Base-by-base conservation (phyloP, 1,139 yeast genomes). In the Debaryomycetaceae sp. region DNA sequence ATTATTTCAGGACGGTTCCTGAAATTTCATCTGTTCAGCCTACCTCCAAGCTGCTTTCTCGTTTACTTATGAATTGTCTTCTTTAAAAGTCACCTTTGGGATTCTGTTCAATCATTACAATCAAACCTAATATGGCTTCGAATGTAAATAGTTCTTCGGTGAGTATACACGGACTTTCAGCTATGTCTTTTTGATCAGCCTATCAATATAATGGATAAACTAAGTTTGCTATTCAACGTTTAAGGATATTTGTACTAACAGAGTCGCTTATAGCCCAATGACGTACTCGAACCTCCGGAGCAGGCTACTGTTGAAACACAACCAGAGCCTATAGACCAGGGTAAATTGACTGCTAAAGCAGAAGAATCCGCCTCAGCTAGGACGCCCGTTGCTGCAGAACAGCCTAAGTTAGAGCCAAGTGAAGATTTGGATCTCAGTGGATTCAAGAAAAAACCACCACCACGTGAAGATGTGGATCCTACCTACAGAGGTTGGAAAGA, bases 401-500 rank as follows among this genome's bases (percentile, higher is more conserved):
- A 47, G 6, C 36, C 46, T 34, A 53, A 45, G 17, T 48, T 54
- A 35, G 44, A 43, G 8, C 67, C 63, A 7, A 63, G 68, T 48
- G 66, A 59, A 44, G 65, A 68, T 43, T 61, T 58, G 37, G 77
- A 72, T 43, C 48, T 61, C 38, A 41, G 61, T 3, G 59, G 61
- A 22, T 65, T 63, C 39, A 61, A 55, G 26, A 53, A 62, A 5
- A 69, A 70, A 43, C 77, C 77, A 1, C 68, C 70, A 1, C 75
- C 78, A 30, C 71, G 92, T 57, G 61, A 67, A 35, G 62, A 82
- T 1, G 78, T 72, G 6, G 80, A 77, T 22, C 86, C 92, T 1
- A 74, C 89, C 0, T 82, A 75, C 55, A 73, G 88, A 42, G 98
- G 98, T 16, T 91, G 98, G 98, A 87, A 83, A 58, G 96, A 91